A percentile compares a stretch with the other conserved stretches of the same genome.
These are phyloP conservation scores for Nicotiana tabacum DNA, from an alignment of 257 asterid species.

Conservation along the genomic window DNA sequence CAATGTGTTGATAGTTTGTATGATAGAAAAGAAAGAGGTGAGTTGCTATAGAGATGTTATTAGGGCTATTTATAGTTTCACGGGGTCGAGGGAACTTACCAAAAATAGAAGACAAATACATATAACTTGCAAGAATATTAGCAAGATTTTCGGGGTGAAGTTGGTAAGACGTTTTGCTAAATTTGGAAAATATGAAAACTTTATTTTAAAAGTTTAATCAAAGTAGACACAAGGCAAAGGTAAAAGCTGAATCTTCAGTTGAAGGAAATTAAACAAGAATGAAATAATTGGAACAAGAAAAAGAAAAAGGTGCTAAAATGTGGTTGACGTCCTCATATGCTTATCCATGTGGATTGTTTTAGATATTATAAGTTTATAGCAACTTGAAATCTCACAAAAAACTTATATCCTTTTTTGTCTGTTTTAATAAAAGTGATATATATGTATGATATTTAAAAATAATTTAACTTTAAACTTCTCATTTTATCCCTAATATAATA, in stretches of 20 bases:
- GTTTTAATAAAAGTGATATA: too few species aligned
- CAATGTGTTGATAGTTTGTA: not conserved
- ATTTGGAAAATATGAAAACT: constrained; percentile 7
- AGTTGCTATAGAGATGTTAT: not conserved
- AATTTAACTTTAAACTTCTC: too few species aligned
- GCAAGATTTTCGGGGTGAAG: constrained; percentile 36
- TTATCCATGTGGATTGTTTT: constrained; percentile 33
- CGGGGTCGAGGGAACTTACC: constrained; percentile 10
- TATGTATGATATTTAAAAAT: too few species aligned
- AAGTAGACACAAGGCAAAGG: too few species aligned
- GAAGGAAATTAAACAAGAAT: not conserved
- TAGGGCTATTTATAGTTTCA: not conserved
- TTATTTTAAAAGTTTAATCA: not conserved
- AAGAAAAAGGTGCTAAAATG: not conserved
- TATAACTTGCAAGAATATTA: constrained; percentile 11
- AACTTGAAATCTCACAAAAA: too few species aligned
- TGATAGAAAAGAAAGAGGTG: not conserved
- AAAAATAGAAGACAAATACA: constrained; percentile 24
- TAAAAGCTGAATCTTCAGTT: too few species aligned
- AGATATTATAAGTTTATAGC: too few species aligned
- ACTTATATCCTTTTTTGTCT: too few species aligned
- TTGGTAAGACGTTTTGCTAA: constrained; percentile 14
- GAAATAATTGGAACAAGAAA: not conserved
- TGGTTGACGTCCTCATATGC: constrained; percentile 8
- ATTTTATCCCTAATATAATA: too few species aligned